These are phyloP conservation scores for Hansenula lynferdii DNA, from an alignment of 1,139 yeast genomes.

Conservation along the genomic window DNA sequence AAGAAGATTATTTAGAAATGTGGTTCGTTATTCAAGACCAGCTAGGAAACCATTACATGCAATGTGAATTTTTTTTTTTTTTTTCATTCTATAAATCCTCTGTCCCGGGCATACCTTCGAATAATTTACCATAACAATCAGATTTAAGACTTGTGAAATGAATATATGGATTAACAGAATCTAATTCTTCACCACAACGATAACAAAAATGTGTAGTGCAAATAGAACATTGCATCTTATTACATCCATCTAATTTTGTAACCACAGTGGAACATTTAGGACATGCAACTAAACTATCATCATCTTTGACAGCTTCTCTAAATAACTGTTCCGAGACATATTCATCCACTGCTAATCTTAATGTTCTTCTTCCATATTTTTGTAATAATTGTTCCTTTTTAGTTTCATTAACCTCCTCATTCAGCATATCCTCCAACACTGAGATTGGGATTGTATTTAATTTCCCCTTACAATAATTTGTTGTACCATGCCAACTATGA, in stretches of 20 bases:
- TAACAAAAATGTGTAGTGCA: constrained; percentile 53
- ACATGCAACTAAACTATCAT: constrained; percentile 41
- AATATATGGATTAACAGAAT: constrained; percentile 41
- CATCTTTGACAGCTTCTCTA: constrained; percentile 37
- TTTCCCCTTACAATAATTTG: constrained; percentile 38
- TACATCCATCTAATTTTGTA: constrained; percentile 64
- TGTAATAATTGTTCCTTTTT: constrained; percentile 35
- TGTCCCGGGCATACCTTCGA: constrained; percentile 48
- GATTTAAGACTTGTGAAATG: constrained; percentile 44
- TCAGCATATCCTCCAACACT: constrained; percentile 35
- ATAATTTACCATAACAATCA: constrained; percentile 47
- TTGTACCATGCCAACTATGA: constrained; percentile 65
- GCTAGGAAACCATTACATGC: constrained; percentile 29
- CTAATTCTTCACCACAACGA: constrained; percentile 44
- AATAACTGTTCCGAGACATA: constrained; percentile 46
- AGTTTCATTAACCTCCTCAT: constrained; percentile 24
- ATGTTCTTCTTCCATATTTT: constrained; percentile 44
- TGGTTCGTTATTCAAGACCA: constrained; percentile 43
- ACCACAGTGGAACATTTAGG: constrained; percentile 52
- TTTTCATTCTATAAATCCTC: constrained; percentile 7
- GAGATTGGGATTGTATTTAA: constrained; percentile 37
- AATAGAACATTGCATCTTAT: constrained; percentile 55
- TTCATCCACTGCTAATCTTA: constrained; percentile 40
- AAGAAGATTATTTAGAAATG: constrained; percentile 47
- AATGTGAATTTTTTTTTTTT: background rate